Evolutionary conservation across 805 yeast genomes (phyloP), one percentile per base, ranked within the genome.

Genomic region (Yarrowia osloensis): DNA sequence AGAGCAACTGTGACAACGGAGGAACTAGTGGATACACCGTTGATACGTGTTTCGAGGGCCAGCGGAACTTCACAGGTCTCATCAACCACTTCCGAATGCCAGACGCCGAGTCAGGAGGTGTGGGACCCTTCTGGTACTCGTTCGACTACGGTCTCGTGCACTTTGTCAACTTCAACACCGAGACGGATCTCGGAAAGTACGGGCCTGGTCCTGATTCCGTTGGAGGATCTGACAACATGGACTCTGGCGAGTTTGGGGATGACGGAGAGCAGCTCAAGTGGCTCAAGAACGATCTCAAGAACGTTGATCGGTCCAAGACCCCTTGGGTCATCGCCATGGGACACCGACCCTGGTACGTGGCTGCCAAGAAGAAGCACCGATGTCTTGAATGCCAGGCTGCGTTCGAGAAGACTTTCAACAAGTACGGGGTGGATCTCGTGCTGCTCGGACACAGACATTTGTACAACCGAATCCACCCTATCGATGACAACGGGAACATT

Each of bases 341-440:
- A n/a, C 77, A 75, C 57, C 69, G 76, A 21, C 77, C 77, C 7
- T 75, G 76, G 76, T 75, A 75, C 59, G 75, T 70, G 4, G 68
- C 76, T 42, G 72, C 68, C 49, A 57, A 59, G 35, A 57, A 57
- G 65, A 44, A 62, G 69, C 57, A 66, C 35, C 55, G 65, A 11
- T 72, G 73, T 50, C 42, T 49, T 3, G 68, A 67, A 29, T 71
- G 74, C 69, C 71, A 69, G 52, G 63, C 68, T 1, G 74, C 72
- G 0, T 74, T 74, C 67, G 76, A 74, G 40, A 61, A 68, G 29
- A 26, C 70, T 1, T 47, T 74, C 21, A 31, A 68, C 50, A 65
- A 71, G 35, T 66, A 70, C 55, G 67, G 69, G 3, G 76, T 74
- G 24, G 76, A 74, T 65, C 46, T 74, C 13, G 72, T 68, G 9